Base-by-base conservation (phyloP, 2,329 filamentous ascomycete species). In the Penicillium sclerotiorum region DNA sequence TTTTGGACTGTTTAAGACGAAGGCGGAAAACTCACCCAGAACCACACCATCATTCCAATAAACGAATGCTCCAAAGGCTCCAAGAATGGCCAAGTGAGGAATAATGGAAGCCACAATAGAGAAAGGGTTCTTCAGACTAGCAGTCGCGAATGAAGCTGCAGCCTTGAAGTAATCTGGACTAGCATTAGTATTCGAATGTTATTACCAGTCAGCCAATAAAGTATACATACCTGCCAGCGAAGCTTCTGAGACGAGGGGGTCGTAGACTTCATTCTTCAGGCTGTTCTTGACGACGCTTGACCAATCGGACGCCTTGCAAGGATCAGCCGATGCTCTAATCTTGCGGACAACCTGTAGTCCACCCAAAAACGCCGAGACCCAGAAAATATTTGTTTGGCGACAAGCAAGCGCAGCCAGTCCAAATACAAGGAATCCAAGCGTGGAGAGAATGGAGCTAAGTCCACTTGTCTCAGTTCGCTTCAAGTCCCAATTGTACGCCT, bases 301-400 rank as follows among this genome's bases (percentile, higher is more conserved):
- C 4, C 70, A 32, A n/a, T 62, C 57, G 11, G 60, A 60, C 11
- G 65, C 62, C 17, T 56, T 39, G 22, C 61, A 65, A n/a, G 52
- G 45, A n/a, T 60, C 64, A 6, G 66, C 56, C 25, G 58, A 60
- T 20, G 57, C 54, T 23, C 65, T 62, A 38, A 76, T 54, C 9
- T 48, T 71, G 36, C 70, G 66, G 13, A 74, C 63, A 21, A 72
- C 67, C 50, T 73, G 72, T 39, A 78, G 58, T 20, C 74, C 76
- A 25, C 74, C 76, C 15, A 77, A 56, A 56, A 76, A 78, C 4
- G 77, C 59, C 13, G 74, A 87, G 0, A 92, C 86, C 94, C 94
- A 99, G 67, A 99, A 96, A 48, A 97, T 88, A 63, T 99, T 99
- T 0, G 94, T 99, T 70, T 99, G 94, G 20, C 94, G 81, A 77